Conservation (phyloP, 1,139 yeast genomes). For the Kazachstania sp. region DNA sequence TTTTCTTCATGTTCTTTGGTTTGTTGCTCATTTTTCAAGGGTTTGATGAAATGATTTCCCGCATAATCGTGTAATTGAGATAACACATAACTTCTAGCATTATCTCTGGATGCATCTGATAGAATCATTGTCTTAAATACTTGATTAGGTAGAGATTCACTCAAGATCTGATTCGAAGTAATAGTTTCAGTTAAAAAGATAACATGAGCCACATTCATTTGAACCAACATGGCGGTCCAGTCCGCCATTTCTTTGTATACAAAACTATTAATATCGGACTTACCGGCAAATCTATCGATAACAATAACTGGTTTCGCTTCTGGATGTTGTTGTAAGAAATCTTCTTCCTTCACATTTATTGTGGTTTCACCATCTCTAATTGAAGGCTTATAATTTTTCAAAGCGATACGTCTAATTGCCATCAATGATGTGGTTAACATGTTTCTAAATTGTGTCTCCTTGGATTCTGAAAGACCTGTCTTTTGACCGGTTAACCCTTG, state of each 20-base stretch:
- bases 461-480: slow-evolving; percentile 80
- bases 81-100: slow-evolving; percentile 65
- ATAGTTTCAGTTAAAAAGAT: slow-evolving; percentile 79
- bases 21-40: background rate
- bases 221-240: slow-evolving; percentile 77
- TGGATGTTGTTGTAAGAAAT: slow-evolving; percentile 77
- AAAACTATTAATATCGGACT: slow-evolving; percentile 55
- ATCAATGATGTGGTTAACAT: slow-evolving; percentile 68
- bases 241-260: slow-evolving; percentile 73
- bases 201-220: slow-evolving; percentile 80
- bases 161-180: slow-evolving; percentile 59
- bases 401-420: slow-evolving; percentile 66
- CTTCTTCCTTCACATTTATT: slow-evolving; percentile 55
- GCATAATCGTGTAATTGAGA: slow-evolving; percentile 42
- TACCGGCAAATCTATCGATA: slow-evolving; percentile 60
- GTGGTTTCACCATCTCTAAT: slow-evolving; percentile 28
- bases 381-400: slow-evolving; percentile 35
- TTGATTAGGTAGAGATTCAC: slow-evolving; percentile 73
- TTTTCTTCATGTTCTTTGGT: slow-evolving; percentile 10
- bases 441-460: slow-evolving; percentile 73
- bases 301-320: slow-evolving; percentile 82
- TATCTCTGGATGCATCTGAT: slow-evolving; percentile 69
- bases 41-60: slow-evolving; percentile 1
- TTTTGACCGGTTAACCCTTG: slow-evolving; percentile 93
- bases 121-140: slow-evolving; percentile 68